Evolutionary conservation across 2,329 filamentous ascomycete species (phyloP).

Genomic region (Ophiosphaerella korrae): DNA sequence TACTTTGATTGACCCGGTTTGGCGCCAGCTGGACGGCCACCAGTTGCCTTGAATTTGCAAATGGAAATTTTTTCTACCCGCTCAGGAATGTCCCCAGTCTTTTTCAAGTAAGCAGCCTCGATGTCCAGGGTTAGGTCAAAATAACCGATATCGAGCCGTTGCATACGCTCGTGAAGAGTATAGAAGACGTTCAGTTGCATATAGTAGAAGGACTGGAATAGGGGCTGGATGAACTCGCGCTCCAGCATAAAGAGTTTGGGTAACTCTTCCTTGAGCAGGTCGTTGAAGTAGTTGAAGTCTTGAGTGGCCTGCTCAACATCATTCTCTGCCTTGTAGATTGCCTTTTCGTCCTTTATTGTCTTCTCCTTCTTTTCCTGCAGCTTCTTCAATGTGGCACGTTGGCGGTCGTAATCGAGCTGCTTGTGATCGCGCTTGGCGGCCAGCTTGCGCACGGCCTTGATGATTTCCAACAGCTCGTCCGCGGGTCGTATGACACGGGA

Average conservation of each 20-base stretch:
- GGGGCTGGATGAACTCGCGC: constrained; percentile 90
- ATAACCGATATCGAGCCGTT: constrained; percentile 94
- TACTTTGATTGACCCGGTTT: constrained; percentile 45
- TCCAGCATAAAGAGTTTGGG: constrained; percentile 90
- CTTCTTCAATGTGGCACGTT: constrained; percentile 83
- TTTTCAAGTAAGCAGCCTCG: constrained; percentile 86
- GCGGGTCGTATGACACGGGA: constrained; percentile 87
- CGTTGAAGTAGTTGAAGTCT: constrained; percentile 98
- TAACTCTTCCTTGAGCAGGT: constrained; percentile 92
- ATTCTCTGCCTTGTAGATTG: constrained; percentile 91
- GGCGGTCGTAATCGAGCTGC: constrained; percentile 93
- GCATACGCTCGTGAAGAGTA: constrained; percentile 97
- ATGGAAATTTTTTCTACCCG: constrained; percentile 83
- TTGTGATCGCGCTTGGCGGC: constrained; percentile 93
- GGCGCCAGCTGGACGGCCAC: constrained; percentile 55
- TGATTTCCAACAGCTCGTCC: constrained; percentile 89
- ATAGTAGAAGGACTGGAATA: constrained; percentile 99
- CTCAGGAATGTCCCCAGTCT: constrained; percentile 87
- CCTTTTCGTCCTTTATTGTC: constrained; percentile 94
- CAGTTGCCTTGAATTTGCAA: constrained; percentile 88
- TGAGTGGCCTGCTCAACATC: constrained; percentile 90
- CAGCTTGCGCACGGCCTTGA: constrained; percentile 93
- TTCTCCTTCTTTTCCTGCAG: constrained; percentile 98
- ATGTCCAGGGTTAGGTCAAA: constrained; percentile 92
- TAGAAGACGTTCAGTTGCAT: constrained; percentile 99